Evolutionary conservation across 2,329 filamentous ascomycete species (phyloP).

Genomic region (Cadophora gregata): DNA sequence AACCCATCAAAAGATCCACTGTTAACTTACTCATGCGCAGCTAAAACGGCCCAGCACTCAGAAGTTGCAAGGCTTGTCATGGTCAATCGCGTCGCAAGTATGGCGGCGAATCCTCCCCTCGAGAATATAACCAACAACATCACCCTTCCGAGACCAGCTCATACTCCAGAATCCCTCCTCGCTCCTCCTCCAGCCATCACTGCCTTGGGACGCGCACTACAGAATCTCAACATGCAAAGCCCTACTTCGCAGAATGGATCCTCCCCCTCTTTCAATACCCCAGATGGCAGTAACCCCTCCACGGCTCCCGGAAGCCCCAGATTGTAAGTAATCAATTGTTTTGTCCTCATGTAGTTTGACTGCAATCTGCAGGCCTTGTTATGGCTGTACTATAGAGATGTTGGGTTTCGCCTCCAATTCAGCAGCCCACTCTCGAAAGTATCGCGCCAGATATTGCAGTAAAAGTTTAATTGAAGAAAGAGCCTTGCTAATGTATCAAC

Average conservation of each 20-base stretch:
- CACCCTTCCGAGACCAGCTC: conserved; percentile 17
- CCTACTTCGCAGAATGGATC: conserved; percentile 15
- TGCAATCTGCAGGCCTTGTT: background rate
- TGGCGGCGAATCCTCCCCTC: conserved; percentile 13
- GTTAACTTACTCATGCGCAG: conserved; percentile 15
- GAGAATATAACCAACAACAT: conserved; percentile 23
- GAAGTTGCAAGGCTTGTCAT: conserved; percentile 26
- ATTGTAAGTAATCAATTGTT: conserved; percentile 39
- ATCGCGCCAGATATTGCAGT: conserved; percentile 1
- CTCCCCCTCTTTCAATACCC: conserved; percentile 5
- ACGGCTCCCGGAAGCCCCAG: conserved; percentile 43
- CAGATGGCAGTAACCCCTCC: conserved; percentile 35
- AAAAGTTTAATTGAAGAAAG: background rate
- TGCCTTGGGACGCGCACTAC: conserved; percentile 26
- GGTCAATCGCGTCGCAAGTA: conserved; percentile 19
- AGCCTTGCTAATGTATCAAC: conserved; percentile 22
- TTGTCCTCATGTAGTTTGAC: background rate
- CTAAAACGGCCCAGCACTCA: conserved; percentile 25
- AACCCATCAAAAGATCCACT: conserved; percentile 10
- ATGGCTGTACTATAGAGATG: background rate
- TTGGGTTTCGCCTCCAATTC: conserved; percentile 4
- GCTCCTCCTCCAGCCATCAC: conserved; percentile 15
- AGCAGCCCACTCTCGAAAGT: conserved; percentile 1
- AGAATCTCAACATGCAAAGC: conserved; percentile 20
- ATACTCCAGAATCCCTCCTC: conserved; percentile 7